A percentile compares a stretch with the other conserved stretches of the same genome.
Conservation (phyloP, 768 basidiomycete genomes). For the Suillus hirtellus region DNA sequence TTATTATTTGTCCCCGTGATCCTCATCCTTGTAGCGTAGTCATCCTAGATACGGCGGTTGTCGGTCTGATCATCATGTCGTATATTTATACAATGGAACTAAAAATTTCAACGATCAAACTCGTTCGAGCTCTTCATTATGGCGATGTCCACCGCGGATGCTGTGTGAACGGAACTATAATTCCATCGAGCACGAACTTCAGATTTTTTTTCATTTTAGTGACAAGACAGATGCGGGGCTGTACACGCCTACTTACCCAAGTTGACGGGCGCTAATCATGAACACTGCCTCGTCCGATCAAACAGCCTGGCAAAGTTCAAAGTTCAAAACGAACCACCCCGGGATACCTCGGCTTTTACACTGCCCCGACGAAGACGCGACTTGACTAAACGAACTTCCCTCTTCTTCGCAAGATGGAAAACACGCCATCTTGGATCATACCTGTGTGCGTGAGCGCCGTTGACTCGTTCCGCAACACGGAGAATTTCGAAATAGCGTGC, state of each 20-base stretch:
- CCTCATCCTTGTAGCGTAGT: constrained; percentile 31
- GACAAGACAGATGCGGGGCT: background rate
- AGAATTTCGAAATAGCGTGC: background rate
- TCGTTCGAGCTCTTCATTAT: background rate
- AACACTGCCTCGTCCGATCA: constrained; percentile 4
- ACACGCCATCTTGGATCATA: background rate
- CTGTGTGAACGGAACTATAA: background rate
- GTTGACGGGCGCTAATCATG: background rate
- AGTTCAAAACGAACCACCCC: background rate
- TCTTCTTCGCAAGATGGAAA: constrained; percentile 1
- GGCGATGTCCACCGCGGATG: background rate
- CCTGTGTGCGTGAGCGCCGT: background rate
- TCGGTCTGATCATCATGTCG: constrained; percentile 14
- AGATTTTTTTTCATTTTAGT: background rate
- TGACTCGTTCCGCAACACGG: background rate
- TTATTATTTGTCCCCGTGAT: constrained; percentile 16
- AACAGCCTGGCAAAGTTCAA: background rate
- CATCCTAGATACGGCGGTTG: constrained; percentile 31
- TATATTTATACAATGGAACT: constrained; percentile 33
- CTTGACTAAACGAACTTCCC: background rate
- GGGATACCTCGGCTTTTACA: constrained; percentile 1
- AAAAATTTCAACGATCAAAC: constrained; percentile 10
- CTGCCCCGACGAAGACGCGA: constrained; percentile 9
- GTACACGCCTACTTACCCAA: background rate
- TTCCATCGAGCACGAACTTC: background rate